Evolutionary conservation across 352 stramenopile species (phyloP), one percentile per base, ranked within the genome.

Genomic region (Globisporangium radiosum): DNA sequence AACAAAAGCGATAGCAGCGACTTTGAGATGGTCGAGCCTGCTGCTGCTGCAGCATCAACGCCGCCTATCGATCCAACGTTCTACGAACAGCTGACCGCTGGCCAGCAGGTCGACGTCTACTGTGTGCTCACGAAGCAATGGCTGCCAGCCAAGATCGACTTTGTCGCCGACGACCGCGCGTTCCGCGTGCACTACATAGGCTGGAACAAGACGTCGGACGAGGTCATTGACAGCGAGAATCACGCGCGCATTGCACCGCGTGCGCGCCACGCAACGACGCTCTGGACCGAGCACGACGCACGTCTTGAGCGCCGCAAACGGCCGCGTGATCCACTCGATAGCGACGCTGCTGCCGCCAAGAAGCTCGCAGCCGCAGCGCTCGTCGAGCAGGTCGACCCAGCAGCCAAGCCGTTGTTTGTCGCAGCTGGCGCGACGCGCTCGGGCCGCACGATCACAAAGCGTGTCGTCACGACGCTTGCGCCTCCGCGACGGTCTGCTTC

Each of bases 141-240:
- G 81, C 62, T 90, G 52, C 63, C 81, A 4, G 79, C 79, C 37
- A 86, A 81, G 59, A 72, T 90, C 45, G 71, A 81, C 14, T 44
- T 40, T 4, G 47, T 74, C 10, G 50, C 70, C 51, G 71, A 71
- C 3, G 57, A 61, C 2, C 5, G 9, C 4, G 25, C 56, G 11
- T 76, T 69, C 54, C 72, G 44, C 39, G 69, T 92, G 56, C 79
- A 89, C 52, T 92, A 77, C 59, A 76, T 92, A 66, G 78, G 74
- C 38, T 89, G 78, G 79, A 87, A 75, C 56, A 76, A 76, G 14
- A 73, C 71, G 39, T 71, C 64, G 17, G 71, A 90, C 57, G 81
- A 89, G 44, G 59, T 73, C 33, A 78, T 90, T 51, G 65, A 63
- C 36, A 15, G 45, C 19, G 70, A 47, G 37, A 33, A 33, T 33